Evolutionary conservation across 1,284 basidiomycete species (phyloP).

Genomic region (Ustilago trichophora): DNA sequence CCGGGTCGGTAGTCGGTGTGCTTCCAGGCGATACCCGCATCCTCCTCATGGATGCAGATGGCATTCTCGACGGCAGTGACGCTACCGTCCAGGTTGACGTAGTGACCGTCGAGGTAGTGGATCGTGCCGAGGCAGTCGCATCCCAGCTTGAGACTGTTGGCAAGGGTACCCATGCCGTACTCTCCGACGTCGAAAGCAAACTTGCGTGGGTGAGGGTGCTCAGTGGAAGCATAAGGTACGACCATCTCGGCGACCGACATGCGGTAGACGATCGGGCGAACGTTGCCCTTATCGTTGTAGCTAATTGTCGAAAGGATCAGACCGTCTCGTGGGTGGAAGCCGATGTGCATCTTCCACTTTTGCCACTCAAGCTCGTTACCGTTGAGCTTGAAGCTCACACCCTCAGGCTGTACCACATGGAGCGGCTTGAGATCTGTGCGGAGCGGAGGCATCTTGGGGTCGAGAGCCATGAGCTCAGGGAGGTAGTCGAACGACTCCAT

Average conservation of each 20-base stretch:
- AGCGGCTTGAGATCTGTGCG: conserved; percentile 82
- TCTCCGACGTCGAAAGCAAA: conserved; percentile 70
- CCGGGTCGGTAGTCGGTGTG: conserved; percentile 81
- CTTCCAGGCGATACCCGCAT: conserved; percentile 74
- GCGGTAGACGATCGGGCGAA: conserved; percentile 66
- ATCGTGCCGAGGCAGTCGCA: conserved; percentile 67
- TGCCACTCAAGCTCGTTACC: conserved; percentile 88
- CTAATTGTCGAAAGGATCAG: conserved; percentile 83
- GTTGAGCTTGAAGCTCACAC: conserved; percentile 85
- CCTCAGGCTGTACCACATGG: conserved; percentile 86
- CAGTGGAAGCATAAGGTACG: conserved; percentile 68
- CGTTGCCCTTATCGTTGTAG: conserved; percentile 74
- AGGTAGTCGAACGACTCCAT: conserved; percentile 76
- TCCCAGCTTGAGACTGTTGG: too few relatives aligned
- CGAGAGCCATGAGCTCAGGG: conserved; percentile 72
- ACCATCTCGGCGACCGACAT: conserved; percentile 69
- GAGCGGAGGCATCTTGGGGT: conserved; percentile 43
- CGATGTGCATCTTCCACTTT: conserved; percentile 91
- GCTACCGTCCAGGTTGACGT: conserved; percentile 62
- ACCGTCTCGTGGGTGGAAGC: conserved; percentile 75
- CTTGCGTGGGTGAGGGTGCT: conserved; percentile 56
- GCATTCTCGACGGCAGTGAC: conserved; percentile 70
- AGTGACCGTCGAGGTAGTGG: conserved; percentile 67
- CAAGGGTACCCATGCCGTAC: conserved; percentile 68
- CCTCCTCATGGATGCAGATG: conserved; percentile 92